Base-by-base conservation (phyloP, 1,284 basidiomycete genomes). In the Phlebopus sp. region DNA sequence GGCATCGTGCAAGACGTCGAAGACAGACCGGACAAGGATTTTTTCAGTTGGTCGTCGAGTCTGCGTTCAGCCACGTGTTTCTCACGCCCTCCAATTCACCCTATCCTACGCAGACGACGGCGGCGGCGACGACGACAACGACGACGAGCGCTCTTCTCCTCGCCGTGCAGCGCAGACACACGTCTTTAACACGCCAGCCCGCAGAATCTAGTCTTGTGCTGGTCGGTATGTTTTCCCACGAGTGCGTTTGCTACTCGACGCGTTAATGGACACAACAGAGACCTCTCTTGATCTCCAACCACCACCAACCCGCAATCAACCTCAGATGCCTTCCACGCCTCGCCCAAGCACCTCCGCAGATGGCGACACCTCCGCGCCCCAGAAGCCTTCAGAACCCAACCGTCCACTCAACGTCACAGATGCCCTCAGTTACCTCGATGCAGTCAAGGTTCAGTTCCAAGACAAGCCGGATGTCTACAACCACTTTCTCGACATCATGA, bases 401-500 rank as follows among this genome's bases (percentile, higher is more conserved):
- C 65, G 86, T 19, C 81, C 82, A 21, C 71, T 88, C 59, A 88
- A 88, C 62, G 86, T 90, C 62, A 90, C 91, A 50, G 95, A 97
- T 73, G 95, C 95, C n/a, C 79, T 98, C 63, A 90, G 86, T 64
- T 99, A 99, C 62, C 81, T 98, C 60, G 95, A 98, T 70, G 91
- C 93, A 51, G 95, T 98, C 73, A 98, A 97, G 76, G 76, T 84
- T 48, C 90, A 95, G 75, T 97, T 97, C 68, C 77, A 85, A 53
- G 88, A 93, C 65, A 86, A 87, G 67, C 94, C 95, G 19, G 92
- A 97, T 63, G 94, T 97, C 25, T 97, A 98, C 77, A 97, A 98
- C 69, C 85, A 89, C 57, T 98, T 98, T 67, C 73, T 98, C 67
- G 96, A 98, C 69, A 97, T 98, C 63, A 98, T 98, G 96, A 99